These are phyloP conservation scores for Phytophthora boehmeriae DNA, from an alignment of 352 stramenopile genomes.

Conservation along the genomic window DNA sequence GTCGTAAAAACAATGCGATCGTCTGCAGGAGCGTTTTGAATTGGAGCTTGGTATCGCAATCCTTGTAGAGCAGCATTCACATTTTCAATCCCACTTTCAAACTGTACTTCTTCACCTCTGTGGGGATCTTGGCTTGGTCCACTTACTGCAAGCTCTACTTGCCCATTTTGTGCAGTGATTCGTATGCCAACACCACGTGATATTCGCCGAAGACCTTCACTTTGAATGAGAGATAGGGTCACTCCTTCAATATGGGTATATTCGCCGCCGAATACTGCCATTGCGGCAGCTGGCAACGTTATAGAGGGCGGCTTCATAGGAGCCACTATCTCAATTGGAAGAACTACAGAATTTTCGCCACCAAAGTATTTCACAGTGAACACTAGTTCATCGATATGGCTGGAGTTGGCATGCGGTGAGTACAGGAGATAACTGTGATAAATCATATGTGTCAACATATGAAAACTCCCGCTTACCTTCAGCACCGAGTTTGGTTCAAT, in stretches of 20 bases:
- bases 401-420: constrained; percentile 6
- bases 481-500: constrained; percentile 1
- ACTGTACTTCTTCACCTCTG: constrained; percentile 5
- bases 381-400: constrained; percentile 17
- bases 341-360: constrained; percentile 6
- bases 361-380: constrained; percentile 19
- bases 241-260: constrained; percentile 10
- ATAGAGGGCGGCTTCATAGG: constrained; percentile 7
- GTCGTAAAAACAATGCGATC: constrained; percentile 18
- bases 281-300: constrained; percentile 8
- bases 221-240: background rate
- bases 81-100: constrained; percentile 23
- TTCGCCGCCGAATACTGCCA: constrained; percentile 18
- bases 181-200: constrained; percentile 11
- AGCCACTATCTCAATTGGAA: constrained; percentile 23
- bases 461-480: constrained; percentile 15
- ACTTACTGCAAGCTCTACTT: constrained; percentile 5
- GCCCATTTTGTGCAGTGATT: constrained; percentile 15
- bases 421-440: constrained; percentile 12
- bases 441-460: constrained; percentile 7
- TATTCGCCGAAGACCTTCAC: background rate
- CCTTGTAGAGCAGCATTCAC: constrained; percentile 25
- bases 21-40: constrained; percentile 1
- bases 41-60: constrained; percentile 18
- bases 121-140: background rate